Conservation (phyloP, 495 filamentous ascomycete species). For the Pyronema domesticum region DNA sequence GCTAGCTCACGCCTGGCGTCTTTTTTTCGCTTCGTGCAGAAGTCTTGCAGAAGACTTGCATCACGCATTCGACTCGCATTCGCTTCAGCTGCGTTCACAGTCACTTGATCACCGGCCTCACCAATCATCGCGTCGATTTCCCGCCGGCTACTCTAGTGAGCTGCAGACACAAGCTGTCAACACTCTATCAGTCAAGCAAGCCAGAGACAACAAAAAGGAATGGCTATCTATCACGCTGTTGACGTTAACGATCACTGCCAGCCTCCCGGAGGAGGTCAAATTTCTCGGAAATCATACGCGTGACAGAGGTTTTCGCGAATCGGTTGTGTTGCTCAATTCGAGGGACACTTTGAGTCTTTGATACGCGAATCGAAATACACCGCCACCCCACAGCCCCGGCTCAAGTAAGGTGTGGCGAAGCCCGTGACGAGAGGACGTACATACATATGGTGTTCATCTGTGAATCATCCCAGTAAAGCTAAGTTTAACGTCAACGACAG, state of each 20-base stretch:
- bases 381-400: too few relatives aligned
- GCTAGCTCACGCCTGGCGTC: neutral
- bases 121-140: slow-evolving; percentile 4
- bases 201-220: neutral
- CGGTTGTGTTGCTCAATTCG: too few relatives aligned
- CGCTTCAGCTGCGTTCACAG: slow-evolving; percentile 18
- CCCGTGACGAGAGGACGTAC: too few relatives aligned
- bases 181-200: slow-evolving; percentile 13
- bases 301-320: too few relatives aligned
- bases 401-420: too few relatives aligned
- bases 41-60: neutral
- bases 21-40: neutral
- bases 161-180: slow-evolving; percentile 25
- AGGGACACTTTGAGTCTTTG: too few relatives aligned
- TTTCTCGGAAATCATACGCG: too few relatives aligned
- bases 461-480: too few relatives aligned
- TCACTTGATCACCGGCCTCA: slow-evolving; percentile 23
- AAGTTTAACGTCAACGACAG: too few relatives aligned
- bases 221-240: slow-evolving; percentile 8
- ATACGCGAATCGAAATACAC: too few relatives aligned
- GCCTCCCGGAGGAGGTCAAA: too few relatives aligned
- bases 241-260: slow-evolving; percentile 7
- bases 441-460: too few relatives aligned
- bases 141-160: slow-evolving; percentile 11
- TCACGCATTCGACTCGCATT: slow-evolving; percentile 1